These are phyloP conservation scores for Larix kaempferi DNA, from an alignment of 75 land plant genomes.

Conservation along the genomic window DNA sequence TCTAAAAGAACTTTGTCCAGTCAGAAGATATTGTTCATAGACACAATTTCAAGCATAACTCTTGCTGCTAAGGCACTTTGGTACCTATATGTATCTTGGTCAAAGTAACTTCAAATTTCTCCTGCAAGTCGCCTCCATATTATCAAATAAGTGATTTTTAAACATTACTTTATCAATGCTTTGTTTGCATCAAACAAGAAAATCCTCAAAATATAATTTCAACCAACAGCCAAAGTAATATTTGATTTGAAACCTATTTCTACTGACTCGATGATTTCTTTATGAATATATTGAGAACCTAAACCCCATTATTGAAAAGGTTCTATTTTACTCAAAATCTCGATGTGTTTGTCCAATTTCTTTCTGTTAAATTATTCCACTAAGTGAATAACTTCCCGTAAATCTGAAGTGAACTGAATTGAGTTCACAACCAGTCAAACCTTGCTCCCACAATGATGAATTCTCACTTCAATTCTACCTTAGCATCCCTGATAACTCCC, in stretches of 20 bases:
- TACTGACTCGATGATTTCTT: no score
- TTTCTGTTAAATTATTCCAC: background rate
- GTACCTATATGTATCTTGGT: background rate
- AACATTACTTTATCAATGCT: background rate
- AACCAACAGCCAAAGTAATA: no score
- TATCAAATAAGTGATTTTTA: background rate
- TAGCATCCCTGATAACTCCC: no score
- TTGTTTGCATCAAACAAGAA: background rate
- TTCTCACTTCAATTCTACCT: background rate
- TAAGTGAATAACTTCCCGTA: background rate
- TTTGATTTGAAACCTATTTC: no score
- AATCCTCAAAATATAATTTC: background rate
- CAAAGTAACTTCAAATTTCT: background rate
- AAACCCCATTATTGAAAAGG: background rate
- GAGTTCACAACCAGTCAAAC: background rate
- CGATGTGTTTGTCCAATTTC: background rate
- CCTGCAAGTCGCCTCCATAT: background rate
- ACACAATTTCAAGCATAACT: no score
- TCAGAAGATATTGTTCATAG: background rate
- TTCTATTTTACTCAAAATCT: background rate
- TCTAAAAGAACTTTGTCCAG: background rate
- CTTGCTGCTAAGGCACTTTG: background rate
- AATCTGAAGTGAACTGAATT: background rate
- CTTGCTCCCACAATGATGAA: background rate
- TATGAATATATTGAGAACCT: background rate